Conservation (phyloP, 2,329 filamentous ascomycete species). For the Lecanicillium sp. region DNA sequence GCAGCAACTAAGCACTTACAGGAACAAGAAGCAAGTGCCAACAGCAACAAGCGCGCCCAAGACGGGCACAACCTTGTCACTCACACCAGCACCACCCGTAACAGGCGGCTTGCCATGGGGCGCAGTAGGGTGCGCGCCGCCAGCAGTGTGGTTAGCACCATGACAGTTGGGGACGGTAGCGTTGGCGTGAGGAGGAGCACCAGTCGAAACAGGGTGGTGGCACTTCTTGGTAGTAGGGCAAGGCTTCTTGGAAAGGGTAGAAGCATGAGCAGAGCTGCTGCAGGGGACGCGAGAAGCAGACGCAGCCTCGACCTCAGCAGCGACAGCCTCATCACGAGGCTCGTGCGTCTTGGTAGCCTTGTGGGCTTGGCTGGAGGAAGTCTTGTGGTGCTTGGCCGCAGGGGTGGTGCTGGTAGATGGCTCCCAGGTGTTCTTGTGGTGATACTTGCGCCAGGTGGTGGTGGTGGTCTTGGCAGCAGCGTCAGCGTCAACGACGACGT, state of each 20-base stretch:
- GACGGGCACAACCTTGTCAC: neutral
- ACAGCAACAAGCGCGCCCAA: neutral
- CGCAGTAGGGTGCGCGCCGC: neutral
- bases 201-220: neutral
- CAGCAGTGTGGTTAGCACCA: neutral
- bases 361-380: neutral
- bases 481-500: conserved; percentile 21
- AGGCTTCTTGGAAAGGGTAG: neutral
- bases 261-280: neutral
- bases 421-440: neutral
- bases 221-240: conserved; percentile 3
- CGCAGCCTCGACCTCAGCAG: too few relatives aligned
- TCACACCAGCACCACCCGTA: neutral
- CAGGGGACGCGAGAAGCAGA: neutral
- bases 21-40: neutral
- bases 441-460: too few relatives aligned
- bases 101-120: neutral
- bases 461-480: too few relatives aligned
- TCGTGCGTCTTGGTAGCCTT: too few relatives aligned
- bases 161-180: neutral
- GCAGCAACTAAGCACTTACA: too few relatives aligned
- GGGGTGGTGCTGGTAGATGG: neutral
- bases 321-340: too few relatives aligned
- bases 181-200: neutral
- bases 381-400: neutral